phyloP scores from a whole-genome alignment of 192 early-diverging fungal species.

The Mortierella antarctica region DNA sequence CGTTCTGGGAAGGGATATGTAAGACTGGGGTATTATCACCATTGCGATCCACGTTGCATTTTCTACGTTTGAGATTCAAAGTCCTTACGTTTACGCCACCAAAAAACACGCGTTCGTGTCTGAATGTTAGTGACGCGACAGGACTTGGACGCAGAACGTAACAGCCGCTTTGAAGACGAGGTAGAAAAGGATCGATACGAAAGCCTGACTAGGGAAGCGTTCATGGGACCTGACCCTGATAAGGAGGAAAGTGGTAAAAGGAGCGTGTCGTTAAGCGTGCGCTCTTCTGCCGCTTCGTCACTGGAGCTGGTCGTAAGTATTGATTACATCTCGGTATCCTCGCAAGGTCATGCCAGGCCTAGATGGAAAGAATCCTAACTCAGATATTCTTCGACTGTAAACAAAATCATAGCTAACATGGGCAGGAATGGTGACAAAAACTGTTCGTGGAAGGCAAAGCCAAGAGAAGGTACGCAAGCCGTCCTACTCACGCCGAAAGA shows the following conservation, averaged over 20 bases:
- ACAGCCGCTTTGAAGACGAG: constrained; percentile 23
- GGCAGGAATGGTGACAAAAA: constrained; percentile 37
- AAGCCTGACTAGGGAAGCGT: constrained; percentile 28
- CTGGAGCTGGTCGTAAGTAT: constrained; percentile 27
- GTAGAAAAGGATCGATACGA: constrained; percentile 25
- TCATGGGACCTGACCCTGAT: constrained; percentile 4
- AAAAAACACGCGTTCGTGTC: not conserved
- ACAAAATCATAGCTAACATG: constrained; percentile 24
- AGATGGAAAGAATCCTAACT: not conserved
- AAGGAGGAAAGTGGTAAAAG: constrained; percentile 19
- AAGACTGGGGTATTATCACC: not conserved
- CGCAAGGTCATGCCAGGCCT: not conserved
- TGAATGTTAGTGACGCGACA: constrained; percentile 22
- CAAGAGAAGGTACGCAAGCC: constrained; percentile 20
- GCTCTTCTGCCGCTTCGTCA: not conserved
- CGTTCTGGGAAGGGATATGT: constrained; percentile 45
- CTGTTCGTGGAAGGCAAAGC: constrained; percentile 4
- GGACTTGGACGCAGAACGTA: constrained; percentile 27
- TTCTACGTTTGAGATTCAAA: not conserved
- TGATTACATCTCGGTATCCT: not conserved
- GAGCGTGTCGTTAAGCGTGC: constrained; percentile 27
- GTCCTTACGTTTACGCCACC: not conserved
- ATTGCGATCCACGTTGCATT: not conserved
- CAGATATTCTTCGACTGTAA: not conserved
- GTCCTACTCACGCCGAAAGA: too few species aligned